phyloP scores from a whole-genome alignment of 179 eudicot species.

The Silene vulgaris region DNA sequence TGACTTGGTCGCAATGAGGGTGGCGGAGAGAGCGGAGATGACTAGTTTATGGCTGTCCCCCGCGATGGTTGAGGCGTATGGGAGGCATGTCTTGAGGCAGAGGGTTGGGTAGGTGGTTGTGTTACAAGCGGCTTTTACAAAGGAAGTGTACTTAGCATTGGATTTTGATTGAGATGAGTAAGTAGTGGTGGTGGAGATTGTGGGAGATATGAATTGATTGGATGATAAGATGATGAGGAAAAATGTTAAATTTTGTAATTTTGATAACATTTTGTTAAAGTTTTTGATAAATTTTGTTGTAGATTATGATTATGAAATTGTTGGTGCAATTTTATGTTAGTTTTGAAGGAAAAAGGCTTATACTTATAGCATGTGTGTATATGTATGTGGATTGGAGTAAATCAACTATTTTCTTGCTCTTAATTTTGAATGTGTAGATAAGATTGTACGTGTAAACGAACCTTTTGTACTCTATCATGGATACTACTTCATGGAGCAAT shows the following conservation, averaged over 20 bases:
- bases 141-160: conserved; percentile 12
- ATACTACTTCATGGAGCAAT: too few relatives aligned
- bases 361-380: too few relatives aligned
- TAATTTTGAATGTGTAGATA: too few relatives aligned
- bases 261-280: conserved; percentile 21
- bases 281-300: neutral
- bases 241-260: neutral
- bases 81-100: conserved; percentile 26
- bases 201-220: conserved; percentile 7
- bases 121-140: conserved; percentile 19
- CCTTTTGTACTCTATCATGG: too few relatives aligned
- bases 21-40: conserved; percentile 22
- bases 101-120: conserved; percentile 28
- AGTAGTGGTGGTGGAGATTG: neutral
- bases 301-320: too few relatives aligned
- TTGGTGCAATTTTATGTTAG: too few relatives aligned
- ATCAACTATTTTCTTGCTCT: too few relatives aligned
- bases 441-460: too few relatives aligned
- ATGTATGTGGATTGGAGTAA: too few relatives aligned
- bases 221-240: conserved; percentile 7
- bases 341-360: too few relatives aligned
- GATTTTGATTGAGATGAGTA: neutral
- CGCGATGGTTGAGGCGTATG: conserved; percentile 25
- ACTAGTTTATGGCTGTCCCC: conserved; percentile 15
- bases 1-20: conserved; percentile 30